A percentile compares a stretch with the other conserved stretches of the same genome.
Conservation (phyloP, 176 grass and related monocot genomes). For the Urochloa ruziziensis region DNA sequence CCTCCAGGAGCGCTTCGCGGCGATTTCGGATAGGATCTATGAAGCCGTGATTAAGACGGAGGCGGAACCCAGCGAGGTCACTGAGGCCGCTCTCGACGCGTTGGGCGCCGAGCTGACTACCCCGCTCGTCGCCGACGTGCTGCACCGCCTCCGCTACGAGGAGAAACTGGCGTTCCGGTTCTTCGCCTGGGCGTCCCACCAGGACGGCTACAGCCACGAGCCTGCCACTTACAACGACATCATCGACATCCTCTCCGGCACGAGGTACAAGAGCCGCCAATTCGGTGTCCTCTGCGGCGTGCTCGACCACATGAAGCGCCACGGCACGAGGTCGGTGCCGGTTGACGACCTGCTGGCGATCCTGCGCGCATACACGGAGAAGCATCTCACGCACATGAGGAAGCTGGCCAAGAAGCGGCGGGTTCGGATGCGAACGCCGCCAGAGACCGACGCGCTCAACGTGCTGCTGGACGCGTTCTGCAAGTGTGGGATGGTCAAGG, state of each 20-base stretch:
- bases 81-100: constrained; percentile 29
- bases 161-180: constrained; percentile 89
- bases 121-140: constrained; percentile 59
- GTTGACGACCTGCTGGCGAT: constrained; percentile 57
- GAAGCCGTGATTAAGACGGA: constrained; percentile 23
- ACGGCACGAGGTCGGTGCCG: constrained; percentile 43
- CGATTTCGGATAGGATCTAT: constrained; percentile 48
- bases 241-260: constrained; percentile 88
- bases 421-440: constrained; percentile 57
- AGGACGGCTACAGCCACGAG: constrained; percentile 66
- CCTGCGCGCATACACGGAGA: constrained; percentile 66
- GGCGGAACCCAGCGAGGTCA: constrained; percentile 36
- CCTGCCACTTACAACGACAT: constrained; percentile 64
- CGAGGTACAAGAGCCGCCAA: constrained; percentile 74
- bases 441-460: constrained; percentile 76
- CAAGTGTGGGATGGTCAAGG: constrained; percentile 80
- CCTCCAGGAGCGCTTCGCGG: constrained; percentile 31
- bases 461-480: constrained; percentile 79
- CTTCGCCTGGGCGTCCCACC: constrained; percentile 67
- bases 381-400: constrained; percentile 62
- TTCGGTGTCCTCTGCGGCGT: constrained; percentile 84
- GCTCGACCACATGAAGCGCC: constrained; percentile 90
- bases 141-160: constrained; percentile 77
- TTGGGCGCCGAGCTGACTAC: constrained; percentile 57
- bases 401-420: constrained; percentile 81